Evolutionary conservation across 1,284 basidiomycete species (phyloP).

Genomic region (Trichosporon faecale): DNA sequence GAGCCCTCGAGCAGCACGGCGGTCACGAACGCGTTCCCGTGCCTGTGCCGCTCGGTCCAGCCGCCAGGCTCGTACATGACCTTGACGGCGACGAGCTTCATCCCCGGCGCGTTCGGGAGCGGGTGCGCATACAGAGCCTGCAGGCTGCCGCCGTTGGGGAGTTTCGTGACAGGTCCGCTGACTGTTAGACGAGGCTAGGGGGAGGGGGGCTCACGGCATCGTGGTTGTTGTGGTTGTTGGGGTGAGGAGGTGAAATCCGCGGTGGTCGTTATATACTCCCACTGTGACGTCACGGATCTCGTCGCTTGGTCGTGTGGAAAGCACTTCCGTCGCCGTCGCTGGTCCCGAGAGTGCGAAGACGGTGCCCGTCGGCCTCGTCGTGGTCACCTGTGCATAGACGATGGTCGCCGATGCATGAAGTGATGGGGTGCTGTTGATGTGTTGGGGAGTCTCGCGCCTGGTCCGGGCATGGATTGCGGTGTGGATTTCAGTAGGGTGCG

Average conservation of each 20-base stretch:
- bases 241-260: background rate
- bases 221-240: background rate
- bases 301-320: no score
- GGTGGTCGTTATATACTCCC: background rate
- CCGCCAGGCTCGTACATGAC: constrained; percentile 14
- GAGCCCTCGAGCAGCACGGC: constrained; percentile 5
- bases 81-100: constrained; percentile 15
- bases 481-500: no score
- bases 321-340: no score
- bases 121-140: constrained; percentile 15
- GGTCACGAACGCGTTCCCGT: constrained; percentile 17
- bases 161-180: background rate
- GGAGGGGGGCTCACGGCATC: background rate
- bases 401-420: no score
- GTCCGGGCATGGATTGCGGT: no score
- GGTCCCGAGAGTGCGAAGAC: no score
- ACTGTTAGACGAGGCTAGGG: background rate
- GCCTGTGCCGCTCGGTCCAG: constrained; percentile 11
- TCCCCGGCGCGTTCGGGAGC: constrained; percentile 14
- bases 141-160: background rate
- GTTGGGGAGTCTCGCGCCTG: no score
- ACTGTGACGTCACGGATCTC: no score
- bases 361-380: no score
- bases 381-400: no score
- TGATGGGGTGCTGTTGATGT: no score